Base-by-base conservation (phyloP, 2,329 filamentous ascomycete species). In the Fusarium nematophilum region DNA sequence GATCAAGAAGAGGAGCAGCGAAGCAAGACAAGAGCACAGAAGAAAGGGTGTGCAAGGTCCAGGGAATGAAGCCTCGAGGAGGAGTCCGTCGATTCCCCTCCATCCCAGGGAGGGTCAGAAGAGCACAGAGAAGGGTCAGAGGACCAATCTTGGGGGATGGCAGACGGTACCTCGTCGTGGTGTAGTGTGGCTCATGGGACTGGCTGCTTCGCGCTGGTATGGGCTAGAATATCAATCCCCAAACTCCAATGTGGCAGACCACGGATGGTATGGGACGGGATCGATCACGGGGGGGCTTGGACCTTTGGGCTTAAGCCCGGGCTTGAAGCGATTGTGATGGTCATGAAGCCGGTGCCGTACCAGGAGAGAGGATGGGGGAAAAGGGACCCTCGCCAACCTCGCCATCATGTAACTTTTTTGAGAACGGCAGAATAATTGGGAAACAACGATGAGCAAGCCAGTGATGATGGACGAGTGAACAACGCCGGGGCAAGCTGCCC, bases 151-250 rank as follows among this genome's bases (percentile, higher is more conserved):
- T 40, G 37, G 46, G 42, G 43, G 48, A 50, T 48, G 42, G 42
- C 48, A 53, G 48, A 50, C 45, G 53, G 57, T 51, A 49, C 34
- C 44, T 50, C 46, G 52, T 40, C 23, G 38, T 45, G 53, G 62
- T 64, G 55, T 64, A 46, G 45, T 62, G 62, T 65, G 62, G 60
- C 43, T 49, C 53, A 59, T 61, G 48, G 47, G 59, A 65, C 62
- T 66, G 60, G 59, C 57, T 64, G 42, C 14, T 29, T n/a, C n/a
- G n/a, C 51, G 39, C 55, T 57, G 61, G 54, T 65, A 64, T 65
- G 64, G 57, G 37, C 36, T 53, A 42, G 60, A 64, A 50, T 64
- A 36, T n/a, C n/a, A n/a, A n/a, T n/a, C n/a, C 15, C 38, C 39
- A 33, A 27, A 36, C 21, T 53, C 45, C 9, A 48, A 56, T n/a